phyloP scores from a whole-genome alignment of 768 basidiomycete genomes.

The Pilatotrama ljubarskyi region DNA sequence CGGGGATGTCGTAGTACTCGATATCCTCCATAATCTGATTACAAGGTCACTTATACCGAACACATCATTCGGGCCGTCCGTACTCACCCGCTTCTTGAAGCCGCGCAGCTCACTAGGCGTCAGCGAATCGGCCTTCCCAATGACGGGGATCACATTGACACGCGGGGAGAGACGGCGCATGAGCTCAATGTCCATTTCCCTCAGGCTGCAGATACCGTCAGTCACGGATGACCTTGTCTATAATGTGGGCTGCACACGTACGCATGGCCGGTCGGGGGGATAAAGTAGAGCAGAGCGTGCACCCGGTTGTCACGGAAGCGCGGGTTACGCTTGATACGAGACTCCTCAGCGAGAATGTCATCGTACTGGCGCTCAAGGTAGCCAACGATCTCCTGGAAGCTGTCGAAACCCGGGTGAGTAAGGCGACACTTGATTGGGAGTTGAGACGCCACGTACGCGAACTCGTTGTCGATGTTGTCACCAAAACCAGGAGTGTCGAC shows the following conservation, averaged over 20 bases:
- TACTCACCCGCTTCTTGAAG: slow-evolving; percentile 88
- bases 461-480: slow-evolving; percentile 98
- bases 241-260: slow-evolving; percentile 44
- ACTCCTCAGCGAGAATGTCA: slow-evolving; percentile 97
- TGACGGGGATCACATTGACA: slow-evolving; percentile 98
- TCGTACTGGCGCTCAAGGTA: slow-evolving; percentile 99
- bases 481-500: slow-evolving; percentile 99
- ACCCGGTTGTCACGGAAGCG: slow-evolving; percentile 98
- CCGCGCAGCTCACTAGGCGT: slow-evolving; percentile 90
- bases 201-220: slow-evolving; percentile 52
- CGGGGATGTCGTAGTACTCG: slow-evolving; percentile 95
- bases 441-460: slow-evolving; percentile 66
- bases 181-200: slow-evolving; percentile 98
- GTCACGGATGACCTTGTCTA: background rate
- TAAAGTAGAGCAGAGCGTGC: slow-evolving; percentile 96
- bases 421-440: background rate
- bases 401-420: slow-evolving; percentile 33
- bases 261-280: slow-evolving; percentile 97
- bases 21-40: slow-evolving; percentile 98
- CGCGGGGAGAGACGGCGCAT: slow-evolving; percentile 98
- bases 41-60: slow-evolving; percentile 8
- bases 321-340: slow-evolving; percentile 98
- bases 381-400: slow-evolving; percentile 96
- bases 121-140: slow-evolving; percentile 94
- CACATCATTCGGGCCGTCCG: background rate